A percentile compares a stretch with the other conserved stretches of the same genome.
Evolutionary conservation across 1,284 basidiomycete species (phyloP).

Genomic region (Tilletia caries): DNA sequence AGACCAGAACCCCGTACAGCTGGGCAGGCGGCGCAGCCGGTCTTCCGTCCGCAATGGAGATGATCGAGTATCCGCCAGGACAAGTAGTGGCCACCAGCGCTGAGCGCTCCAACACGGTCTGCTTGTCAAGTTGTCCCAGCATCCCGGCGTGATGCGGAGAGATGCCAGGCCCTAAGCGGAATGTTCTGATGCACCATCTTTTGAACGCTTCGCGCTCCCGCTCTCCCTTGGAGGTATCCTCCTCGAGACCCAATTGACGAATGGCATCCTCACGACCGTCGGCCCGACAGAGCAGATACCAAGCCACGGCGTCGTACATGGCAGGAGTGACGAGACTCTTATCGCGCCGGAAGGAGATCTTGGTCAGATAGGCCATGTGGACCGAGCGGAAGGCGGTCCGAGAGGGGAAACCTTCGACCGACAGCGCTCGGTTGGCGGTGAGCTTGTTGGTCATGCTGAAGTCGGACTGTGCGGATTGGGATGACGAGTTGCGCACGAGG

Average conservation of each 20-base stretch:
- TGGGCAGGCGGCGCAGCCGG: conserved; percentile 13
- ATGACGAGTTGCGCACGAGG: conserved; percentile 5
- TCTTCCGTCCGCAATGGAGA: conserved; percentile 10
- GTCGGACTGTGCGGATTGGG: conserved; percentile 9
- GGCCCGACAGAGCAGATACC: conserved; percentile 14
- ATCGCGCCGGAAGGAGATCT: conserved; percentile 15
- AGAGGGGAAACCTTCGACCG: conserved; percentile 13
- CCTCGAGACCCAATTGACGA: conserved; percentile 12
- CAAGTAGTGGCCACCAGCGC: conserved; percentile 5
- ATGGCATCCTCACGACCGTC: conserved; percentile 6
- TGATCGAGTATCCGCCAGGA: conserved; percentile 12
- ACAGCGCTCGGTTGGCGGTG: conserved; percentile 2
- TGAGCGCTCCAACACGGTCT: conserved; percentile 8
- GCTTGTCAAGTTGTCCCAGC: conserved; percentile 9
- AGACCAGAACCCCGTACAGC: conserved; percentile 13
- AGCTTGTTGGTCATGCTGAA: conserved; percentile 14
- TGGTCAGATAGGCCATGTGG: conserved; percentile 14
- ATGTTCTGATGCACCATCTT: conserved; percentile 10
- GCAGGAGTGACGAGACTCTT: conserved; percentile 15
- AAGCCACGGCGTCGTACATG: conserved; percentile 18
- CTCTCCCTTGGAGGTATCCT: conserved; percentile 13
- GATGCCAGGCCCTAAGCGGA: conserved; percentile 1
- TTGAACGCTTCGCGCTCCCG: conserved; percentile 12
- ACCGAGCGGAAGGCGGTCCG: conserved; percentile 7
- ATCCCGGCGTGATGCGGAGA: neutral